Evolutionary conservation across 2,329 filamentous ascomycete species (phyloP).

Genomic region (Torrubiella hemipterigena): DNA sequence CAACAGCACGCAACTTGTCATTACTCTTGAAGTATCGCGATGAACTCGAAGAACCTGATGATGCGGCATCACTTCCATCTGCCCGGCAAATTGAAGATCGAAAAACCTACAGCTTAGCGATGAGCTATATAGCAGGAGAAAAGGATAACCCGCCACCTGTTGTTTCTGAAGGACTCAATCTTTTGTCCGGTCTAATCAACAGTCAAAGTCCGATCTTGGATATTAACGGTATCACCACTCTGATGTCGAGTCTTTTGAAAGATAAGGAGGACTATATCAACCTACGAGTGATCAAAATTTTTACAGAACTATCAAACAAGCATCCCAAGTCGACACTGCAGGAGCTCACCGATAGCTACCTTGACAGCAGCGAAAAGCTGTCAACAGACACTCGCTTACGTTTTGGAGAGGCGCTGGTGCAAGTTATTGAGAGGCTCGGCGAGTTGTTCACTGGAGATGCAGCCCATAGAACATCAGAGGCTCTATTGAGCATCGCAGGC

Average conservation of each 20-base stretch:
- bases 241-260: conserved; percentile 51
- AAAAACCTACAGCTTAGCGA: conserved; percentile 48
- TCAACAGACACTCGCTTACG: conserved; percentile 52
- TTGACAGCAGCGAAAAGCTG: conserved; percentile 48
- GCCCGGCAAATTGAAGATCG: conserved; percentile 45
- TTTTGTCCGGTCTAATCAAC: conserved; percentile 45
- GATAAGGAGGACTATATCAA: conserved; percentile 64
- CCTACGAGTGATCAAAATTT: conserved; percentile 52
- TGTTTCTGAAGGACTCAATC: conserved; percentile 51
- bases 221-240: conserved; percentile 50
- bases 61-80: conserved; percentile 24
- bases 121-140: conserved; percentile 48
- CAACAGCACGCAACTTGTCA: conserved; percentile 43
- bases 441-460: conserved; percentile 41
- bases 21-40: conserved; percentile 44
- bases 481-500: conserved; percentile 51
- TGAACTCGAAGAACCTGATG: conserved; percentile 33
- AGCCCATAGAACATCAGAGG: conserved; percentile 40
- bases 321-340: conserved; percentile 50
- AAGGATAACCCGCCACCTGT: conserved; percentile 53
- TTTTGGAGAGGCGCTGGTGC: conserved; percentile 55
- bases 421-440: conserved; percentile 50
- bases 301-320: conserved; percentile 46
- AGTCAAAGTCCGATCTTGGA: conserved; percentile 48
- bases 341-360: conserved; percentile 55